phyloP scores from a whole-genome alignment of 495 filamentous ascomycete genomes.

The Chaetomium fimeti region DNA sequence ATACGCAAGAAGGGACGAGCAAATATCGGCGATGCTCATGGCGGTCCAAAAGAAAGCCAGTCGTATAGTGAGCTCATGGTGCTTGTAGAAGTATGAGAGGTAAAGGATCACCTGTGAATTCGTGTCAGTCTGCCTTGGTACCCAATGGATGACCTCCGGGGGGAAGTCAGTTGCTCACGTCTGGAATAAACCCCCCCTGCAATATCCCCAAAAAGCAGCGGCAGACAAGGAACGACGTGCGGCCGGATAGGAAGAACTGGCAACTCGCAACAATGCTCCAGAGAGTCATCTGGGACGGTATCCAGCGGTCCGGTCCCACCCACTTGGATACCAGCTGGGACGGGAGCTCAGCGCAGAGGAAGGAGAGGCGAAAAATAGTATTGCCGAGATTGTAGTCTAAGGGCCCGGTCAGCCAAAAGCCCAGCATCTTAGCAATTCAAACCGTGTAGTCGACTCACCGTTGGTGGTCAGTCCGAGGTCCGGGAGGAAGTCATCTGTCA shows the following conservation, averaged over 20 bases:
- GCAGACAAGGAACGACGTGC: conserved; percentile 60
- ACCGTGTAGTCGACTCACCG: conserved; percentile 26
- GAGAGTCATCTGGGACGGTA: conserved; percentile 74
- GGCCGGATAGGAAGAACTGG: conserved; percentile 64
- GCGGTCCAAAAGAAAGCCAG: conserved; percentile 61
- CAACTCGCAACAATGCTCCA: conserved; percentile 71
- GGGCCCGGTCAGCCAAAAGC: conserved; percentile 1
- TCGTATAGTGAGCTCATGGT: conserved; percentile 59
- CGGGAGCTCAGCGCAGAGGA: conserved; percentile 70
- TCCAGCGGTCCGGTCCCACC: conserved; percentile 81
- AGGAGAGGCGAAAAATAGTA: conserved; percentile 67
- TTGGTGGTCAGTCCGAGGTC: conserved; percentile 41
- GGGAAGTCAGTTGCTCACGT: conserved; percentile 29
- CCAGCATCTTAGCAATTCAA: background rate
- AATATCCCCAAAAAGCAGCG: conserved; percentile 68
- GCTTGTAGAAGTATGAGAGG: conserved; percentile 66
- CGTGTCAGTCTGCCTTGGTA: background rate
- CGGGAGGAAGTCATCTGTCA: conserved; percentile 42
- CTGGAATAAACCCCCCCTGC: conserved; percentile 69
- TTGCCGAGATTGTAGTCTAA: conserved; percentile 72
- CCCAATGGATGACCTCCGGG: background rate
- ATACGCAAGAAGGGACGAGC: conserved; percentile 68
- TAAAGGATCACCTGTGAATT: conserved; percentile 52
- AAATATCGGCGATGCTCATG: conserved; percentile 62
- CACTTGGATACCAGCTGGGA: conserved; percentile 75